Evolutionary conservation across 495 filamentous ascomycete species (phyloP).

Genomic region (Penicillium pulvis): DNA sequence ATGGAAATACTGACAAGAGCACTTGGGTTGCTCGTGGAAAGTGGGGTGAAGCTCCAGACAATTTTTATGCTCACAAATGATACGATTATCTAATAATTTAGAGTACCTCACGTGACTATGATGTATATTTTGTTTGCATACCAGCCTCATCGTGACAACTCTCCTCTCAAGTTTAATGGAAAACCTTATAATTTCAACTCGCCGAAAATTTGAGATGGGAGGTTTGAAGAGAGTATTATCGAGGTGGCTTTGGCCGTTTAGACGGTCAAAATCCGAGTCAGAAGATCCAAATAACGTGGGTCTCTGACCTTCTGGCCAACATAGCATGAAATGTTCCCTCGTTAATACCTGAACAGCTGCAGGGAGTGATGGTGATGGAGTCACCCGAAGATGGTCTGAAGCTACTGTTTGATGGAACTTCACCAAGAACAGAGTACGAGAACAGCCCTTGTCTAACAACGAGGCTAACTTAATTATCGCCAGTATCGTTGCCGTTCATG

Average conservation of each 20-base stretch:
- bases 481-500: constrained; percentile 35
- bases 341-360: background rate
- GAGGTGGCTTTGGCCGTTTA: constrained; percentile 1
- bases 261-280: background rate
- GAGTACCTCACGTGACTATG: background rate
- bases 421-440: constrained; percentile 10
- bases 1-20: background rate
- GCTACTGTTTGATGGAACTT: constrained; percentile 5
- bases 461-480: background rate
- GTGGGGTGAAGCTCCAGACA: constrained; percentile 2
- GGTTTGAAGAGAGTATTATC: background rate
- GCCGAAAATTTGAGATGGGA: background rate
- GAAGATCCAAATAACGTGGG: background rate
- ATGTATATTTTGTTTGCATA: background rate
- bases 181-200: background rate
- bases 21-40: background rate
- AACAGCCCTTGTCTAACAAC: background rate
- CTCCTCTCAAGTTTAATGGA: background rate
- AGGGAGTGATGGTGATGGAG: background rate
- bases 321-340: background rate
- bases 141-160: background rate
- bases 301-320: no score
- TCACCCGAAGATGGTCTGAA: constrained; percentile 11
- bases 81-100: background rate
- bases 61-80: constrained; percentile 6